A percentile compares a stretch with the other conserved stretches of the same genome.
Evolutionary conservation across 768 basidiomycete genomes (phyloP).

Genomic region (Suillus occidentalis): DNA sequence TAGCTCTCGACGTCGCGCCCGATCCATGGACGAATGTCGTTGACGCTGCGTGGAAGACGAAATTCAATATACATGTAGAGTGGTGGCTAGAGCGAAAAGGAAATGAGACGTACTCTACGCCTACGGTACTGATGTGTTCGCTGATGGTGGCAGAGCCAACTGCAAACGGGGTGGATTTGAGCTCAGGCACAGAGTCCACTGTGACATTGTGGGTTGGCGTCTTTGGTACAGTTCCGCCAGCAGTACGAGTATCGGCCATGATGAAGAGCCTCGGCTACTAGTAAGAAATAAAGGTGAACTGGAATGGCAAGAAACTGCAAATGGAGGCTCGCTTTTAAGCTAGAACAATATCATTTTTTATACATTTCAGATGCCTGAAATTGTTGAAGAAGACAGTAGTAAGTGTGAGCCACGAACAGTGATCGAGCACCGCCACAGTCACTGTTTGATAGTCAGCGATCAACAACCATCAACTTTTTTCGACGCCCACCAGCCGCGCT

Average conservation of each 20-base stretch:
- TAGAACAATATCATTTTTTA: not conserved
- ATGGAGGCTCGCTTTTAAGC: not conserved
- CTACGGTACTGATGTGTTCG: not conserved
- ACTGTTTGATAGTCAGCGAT: not conserved
- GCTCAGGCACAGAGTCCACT: not conserved
- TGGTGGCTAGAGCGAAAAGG: not conserved
- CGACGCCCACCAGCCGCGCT: not conserved
- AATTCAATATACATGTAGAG: too few relatives aligned
- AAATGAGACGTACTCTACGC: not conserved
- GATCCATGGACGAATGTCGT: not conserved
- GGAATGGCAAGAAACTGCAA: not conserved
- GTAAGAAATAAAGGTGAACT: not conserved
- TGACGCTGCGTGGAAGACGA: not conserved
- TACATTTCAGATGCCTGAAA: not conserved
- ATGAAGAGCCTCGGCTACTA: not conserved
- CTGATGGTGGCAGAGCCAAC: not conserved
- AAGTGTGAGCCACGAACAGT: too few relatives aligned
- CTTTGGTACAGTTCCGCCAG: not conserved
- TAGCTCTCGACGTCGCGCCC: not conserved
- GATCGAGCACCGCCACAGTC: too few relatives aligned
- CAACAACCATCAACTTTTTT: not conserved
- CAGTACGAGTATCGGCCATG: not conserved
- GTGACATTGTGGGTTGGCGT: not conserved
- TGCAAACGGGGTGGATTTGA: constrained; percentile 3
- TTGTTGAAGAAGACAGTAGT: too few relatives aligned